Conservation (phyloP, 352 stramenopile species). For the Elongisporangium prolatum region DNA sequence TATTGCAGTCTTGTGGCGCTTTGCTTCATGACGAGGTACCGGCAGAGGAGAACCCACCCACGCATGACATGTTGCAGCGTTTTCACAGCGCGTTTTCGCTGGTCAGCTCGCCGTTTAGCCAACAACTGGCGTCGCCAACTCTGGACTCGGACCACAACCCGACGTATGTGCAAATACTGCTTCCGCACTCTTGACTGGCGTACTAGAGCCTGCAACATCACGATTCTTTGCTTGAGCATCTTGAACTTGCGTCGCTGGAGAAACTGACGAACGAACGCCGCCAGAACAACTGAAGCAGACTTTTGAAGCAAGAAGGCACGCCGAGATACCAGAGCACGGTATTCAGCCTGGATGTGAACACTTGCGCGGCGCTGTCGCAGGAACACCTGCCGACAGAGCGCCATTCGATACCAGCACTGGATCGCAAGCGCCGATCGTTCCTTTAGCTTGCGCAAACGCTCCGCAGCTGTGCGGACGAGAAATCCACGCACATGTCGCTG, state of each 20-base stretch:
- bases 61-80: constrained; percentile 45
- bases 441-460: constrained; percentile 50
- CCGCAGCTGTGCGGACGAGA: constrained; percentile 50
- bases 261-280: constrained; percentile 65
- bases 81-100: constrained; percentile 24
- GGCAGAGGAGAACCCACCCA: constrained; percentile 39
- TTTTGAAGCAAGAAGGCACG: constrained; percentile 43
- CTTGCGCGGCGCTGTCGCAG: constrained; percentile 17
- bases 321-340: constrained; percentile 32
- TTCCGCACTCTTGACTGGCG: constrained; percentile 36
- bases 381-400: constrained; percentile 23
- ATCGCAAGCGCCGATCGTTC: constrained; percentile 29
- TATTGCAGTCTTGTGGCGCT: constrained; percentile 36
- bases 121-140: constrained; percentile 33
- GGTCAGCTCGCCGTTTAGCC: constrained; percentile 15
- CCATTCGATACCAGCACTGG: constrained; percentile 64
- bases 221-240: constrained; percentile 56
- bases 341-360: constrained; percentile 42
- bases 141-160: constrained; percentile 32
- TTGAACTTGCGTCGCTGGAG: constrained; percentile 60
- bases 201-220: constrained; percentile 56
- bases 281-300: constrained; percentile 51
- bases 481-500: constrained; percentile 50
- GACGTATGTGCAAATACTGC: constrained; percentile 21
- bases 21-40: constrained; percentile 29